Percentiles rank a stretch among this genome's conserved stretches.
Conservation (phyloP, 75 land plant species). For the Picea glauca region DNA sequence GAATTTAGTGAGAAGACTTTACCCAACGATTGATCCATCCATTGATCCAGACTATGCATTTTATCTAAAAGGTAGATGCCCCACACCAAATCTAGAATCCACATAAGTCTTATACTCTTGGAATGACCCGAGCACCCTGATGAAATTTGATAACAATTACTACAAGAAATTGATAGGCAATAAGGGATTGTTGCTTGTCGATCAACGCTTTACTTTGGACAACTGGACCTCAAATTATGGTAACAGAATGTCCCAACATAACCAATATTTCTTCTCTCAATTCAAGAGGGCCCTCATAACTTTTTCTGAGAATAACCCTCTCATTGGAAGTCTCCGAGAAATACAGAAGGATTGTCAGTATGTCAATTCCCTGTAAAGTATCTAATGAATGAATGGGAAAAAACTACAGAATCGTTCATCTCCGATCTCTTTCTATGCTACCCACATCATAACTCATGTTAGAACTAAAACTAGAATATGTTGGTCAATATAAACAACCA, state of each 20-base stretch:
- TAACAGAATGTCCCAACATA: conserved; percentile 19
- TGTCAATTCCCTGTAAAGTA: neutral
- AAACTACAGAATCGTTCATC: no score
- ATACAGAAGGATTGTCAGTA: conserved; percentile 21
- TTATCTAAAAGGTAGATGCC: conserved; percentile 28
- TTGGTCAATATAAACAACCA: no score
- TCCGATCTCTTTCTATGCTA: no score
- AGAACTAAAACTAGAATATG: no score
- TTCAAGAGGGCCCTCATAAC: conserved; percentile 19
- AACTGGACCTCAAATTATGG: conserved; percentile 22
- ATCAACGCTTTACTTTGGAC: conserved; percentile 17
- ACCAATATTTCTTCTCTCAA: conserved; percentile 20
- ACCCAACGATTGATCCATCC: conserved; percentile 28
- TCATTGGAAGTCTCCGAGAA: conserved; percentile 27
- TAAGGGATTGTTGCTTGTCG: conserved; percentile 23
- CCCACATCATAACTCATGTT: no score
- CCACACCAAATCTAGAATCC: conserved; percentile 16
- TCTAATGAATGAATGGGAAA: no score
- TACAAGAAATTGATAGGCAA: conserved; percentile 15
- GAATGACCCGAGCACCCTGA: conserved; percentile 28
- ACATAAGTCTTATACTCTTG: conserved; percentile 18
- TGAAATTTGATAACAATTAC: conserved; percentile 36
- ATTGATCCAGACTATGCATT: conserved; percentile 16
- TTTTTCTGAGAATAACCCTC: conserved; percentile 33
- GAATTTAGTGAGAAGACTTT: conserved; percentile 25